Percentiles rank a stretch among this genome's conserved stretches.
These are phyloP conservation scores for Cryptococcus amylolentus DNA, from an alignment of 1,284 basidiomycete genomes.

Conservation along the genomic window DNA sequence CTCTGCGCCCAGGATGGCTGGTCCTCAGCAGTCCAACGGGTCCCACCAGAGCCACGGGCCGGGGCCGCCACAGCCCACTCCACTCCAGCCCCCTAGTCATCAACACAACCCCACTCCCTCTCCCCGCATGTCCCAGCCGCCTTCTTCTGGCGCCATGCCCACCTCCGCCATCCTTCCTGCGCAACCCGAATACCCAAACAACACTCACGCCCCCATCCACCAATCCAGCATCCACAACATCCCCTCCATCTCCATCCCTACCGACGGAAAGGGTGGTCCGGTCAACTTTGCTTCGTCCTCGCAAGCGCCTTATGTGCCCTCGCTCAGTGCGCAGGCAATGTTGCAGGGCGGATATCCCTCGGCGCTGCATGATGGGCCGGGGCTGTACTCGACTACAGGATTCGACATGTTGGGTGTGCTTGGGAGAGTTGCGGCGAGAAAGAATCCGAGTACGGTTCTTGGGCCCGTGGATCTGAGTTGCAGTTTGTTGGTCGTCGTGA, in stretches of 20 bases:
- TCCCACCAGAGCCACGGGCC: neutral
- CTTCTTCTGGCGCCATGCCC: slow-evolving; percentile 14
- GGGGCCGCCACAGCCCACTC: neutral
- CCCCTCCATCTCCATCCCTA: slow-evolving; percentile 19
- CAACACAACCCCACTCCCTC: neutral
- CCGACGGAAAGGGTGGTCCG: slow-evolving; percentile 14
- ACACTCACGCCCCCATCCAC: neutral
- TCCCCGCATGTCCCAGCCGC: neutral
- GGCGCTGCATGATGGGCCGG: slow-evolving; percentile 35
- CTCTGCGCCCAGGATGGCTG: neutral
- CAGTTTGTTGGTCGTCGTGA: slow-evolving; percentile 72
- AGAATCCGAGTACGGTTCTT: slow-evolving; percentile 70
- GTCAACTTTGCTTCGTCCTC: slow-evolving; percentile 38
- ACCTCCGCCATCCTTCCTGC: slow-evolving; percentile 22
- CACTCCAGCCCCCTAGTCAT: neutral
- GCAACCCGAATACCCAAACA: slow-evolving; percentile 5
- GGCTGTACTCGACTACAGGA: slow-evolving; percentile 77
- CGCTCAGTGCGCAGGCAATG: slow-evolving; percentile 24
- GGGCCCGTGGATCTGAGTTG: slow-evolving; percentile 90
- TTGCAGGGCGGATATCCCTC: slow-evolving; percentile 19
- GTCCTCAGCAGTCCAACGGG: neutral
- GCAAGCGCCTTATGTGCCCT: slow-evolving; percentile 36
- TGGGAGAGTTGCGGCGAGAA: slow-evolving; percentile 68
- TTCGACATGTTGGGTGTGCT: slow-evolving; percentile 85
- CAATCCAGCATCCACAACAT: slow-evolving; percentile 13